These are phyloP conservation scores for Venturia carpophila DNA, from an alignment of 2,329 filamentous ascomycete genomes.

Conservation along the genomic window DNA sequence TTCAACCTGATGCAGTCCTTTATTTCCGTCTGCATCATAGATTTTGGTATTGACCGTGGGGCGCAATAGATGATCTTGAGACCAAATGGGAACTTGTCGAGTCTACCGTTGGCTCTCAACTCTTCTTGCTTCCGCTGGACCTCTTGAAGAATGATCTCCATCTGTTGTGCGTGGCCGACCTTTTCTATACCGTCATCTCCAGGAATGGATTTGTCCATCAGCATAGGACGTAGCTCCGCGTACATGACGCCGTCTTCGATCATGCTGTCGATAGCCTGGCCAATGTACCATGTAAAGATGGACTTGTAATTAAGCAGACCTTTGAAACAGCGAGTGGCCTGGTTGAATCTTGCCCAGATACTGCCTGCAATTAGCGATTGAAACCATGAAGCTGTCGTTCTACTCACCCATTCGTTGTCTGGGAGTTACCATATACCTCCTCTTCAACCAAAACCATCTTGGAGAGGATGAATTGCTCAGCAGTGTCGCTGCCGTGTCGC, in stretches of 20 bases:
- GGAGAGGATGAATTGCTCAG: constrained; percentile 48
- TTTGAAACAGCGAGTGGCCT: constrained; percentile 64
- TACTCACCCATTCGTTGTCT: constrained; percentile 47
- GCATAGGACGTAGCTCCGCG: constrained; percentile 62
- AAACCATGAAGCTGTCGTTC: neutral
- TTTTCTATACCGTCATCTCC: constrained; percentile 46
- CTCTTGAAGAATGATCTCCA: constrained; percentile 52
- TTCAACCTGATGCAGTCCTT: constrained; percentile 57
- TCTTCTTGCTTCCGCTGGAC: constrained; percentile 42
- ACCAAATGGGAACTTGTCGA: constrained; percentile 49
- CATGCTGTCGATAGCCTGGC: constrained; percentile 52
- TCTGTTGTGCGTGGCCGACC: constrained; percentile 51
- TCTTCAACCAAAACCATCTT: constrained; percentile 57
- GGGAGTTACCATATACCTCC: constrained; percentile 48
- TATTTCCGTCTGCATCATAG: constrained; percentile 45
- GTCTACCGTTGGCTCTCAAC: constrained; percentile 31
- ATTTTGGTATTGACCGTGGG: constrained; percentile 50
- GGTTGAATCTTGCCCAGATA: constrained; percentile 57
- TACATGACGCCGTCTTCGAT: constrained; percentile 60
- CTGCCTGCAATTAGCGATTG: constrained; percentile 25
- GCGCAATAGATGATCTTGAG: constrained; percentile 67
- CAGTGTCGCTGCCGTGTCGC: constrained; percentile 21
- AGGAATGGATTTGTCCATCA: constrained; percentile 58
- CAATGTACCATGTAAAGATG: constrained; percentile 55
- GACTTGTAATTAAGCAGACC: constrained; percentile 60